Base-by-base conservation (phyloP, 345 rosid genomes). In the Theobroma cacao region DNA sequence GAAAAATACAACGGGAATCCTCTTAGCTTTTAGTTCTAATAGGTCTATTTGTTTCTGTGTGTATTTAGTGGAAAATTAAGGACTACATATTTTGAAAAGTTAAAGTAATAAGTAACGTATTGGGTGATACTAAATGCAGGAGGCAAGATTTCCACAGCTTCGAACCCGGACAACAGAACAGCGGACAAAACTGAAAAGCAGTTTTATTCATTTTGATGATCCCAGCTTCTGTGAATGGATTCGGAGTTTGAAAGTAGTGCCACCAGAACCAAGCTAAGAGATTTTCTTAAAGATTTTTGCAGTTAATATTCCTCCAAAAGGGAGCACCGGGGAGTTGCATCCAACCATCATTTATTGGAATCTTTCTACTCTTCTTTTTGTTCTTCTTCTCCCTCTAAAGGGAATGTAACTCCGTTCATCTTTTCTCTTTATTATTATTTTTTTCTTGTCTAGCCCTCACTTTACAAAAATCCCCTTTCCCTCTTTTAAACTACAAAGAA, bases 141-240 rank as follows among this genome's bases (percentile, higher is more conserved):
- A 96, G 84, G 98, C 98, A 63, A 89, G 98, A 82, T 96, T 96
- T 79, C 92, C 92, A 13, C 98, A 94, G 89, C 88, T 96, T 53
- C 88, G 83, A 78, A 81, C 87, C 30, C 82, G 92, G 85, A 88
- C 92, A 28, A 74, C 81, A 6, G 98, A 96, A 69, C 88, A 87
- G 79, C 85, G 98, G 50, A 83, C 79, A 3, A 94, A 91, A 83
- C 85, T 94, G 69, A 94, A 94, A 84, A 91, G 91, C 87, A 90
- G 93, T 80, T 92, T 94, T 77, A 76, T 96, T 78, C 92, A 89
- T 79, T 92, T 96, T 26, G 98, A 96, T 74, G 98, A 96, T 83
- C 93, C 92, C 7, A 96, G 99, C 84, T 88, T 89, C 82, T 94
- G 97, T 7, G 97, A 96, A 82, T 96, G 98, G 99, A 92, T 89